These are phyloP conservation scores for Erysimum pusillum DNA, from an alignment of 441 rosid species.

Conservation along the genomic window DNA sequence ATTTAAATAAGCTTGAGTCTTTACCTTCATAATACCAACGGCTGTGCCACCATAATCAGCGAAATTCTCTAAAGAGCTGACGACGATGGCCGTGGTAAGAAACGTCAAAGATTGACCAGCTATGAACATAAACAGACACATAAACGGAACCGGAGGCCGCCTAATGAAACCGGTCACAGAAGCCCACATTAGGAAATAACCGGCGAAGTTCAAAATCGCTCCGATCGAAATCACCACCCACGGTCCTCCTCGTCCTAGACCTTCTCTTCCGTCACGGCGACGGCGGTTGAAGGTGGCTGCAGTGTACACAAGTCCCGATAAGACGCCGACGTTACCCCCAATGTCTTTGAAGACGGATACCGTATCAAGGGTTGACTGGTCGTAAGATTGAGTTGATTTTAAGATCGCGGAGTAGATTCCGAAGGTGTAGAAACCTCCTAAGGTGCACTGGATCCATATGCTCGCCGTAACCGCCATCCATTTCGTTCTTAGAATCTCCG, in stretches of 20 bases:
- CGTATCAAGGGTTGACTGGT: slow-evolving; percentile 89
- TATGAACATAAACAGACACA: slow-evolving; percentile 73
- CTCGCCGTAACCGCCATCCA: slow-evolving; percentile 85
- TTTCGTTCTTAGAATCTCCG: slow-evolving; percentile 42
- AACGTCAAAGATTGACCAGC: slow-evolving; percentile 82
- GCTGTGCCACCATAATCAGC: slow-evolving; percentile 76
- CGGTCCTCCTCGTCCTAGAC: slow-evolving; percentile 52
- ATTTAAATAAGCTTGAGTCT: background rate
- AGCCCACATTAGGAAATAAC: slow-evolving; percentile 83
- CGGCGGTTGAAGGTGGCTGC: slow-evolving; percentile 46
- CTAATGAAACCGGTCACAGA: slow-evolving; percentile 70
- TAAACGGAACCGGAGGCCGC: slow-evolving; percentile 69
- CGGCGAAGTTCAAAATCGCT: slow-evolving; percentile 69
- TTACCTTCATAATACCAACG: slow-evolving; percentile 87
- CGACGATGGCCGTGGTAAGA: slow-evolving; percentile 75
- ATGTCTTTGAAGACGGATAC: slow-evolving; percentile 94
- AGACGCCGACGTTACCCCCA: slow-evolving; percentile 81
- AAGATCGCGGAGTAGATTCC: slow-evolving; percentile 77
- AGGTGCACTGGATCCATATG: slow-evolving; percentile 83
- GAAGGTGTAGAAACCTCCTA: slow-evolving; percentile 80
- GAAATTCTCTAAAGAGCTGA: slow-evolving; percentile 77
- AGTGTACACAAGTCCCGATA: slow-evolving; percentile 78
- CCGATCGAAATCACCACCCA: slow-evolving; percentile 78
- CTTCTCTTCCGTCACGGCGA: slow-evolving; percentile 10
- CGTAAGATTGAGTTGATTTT: slow-evolving; percentile 78